These are phyloP conservation scores for Coemansia sp. DNA, from an alignment of 192 early-diverging fungal genomes.

Conservation along the genomic window DNA sequence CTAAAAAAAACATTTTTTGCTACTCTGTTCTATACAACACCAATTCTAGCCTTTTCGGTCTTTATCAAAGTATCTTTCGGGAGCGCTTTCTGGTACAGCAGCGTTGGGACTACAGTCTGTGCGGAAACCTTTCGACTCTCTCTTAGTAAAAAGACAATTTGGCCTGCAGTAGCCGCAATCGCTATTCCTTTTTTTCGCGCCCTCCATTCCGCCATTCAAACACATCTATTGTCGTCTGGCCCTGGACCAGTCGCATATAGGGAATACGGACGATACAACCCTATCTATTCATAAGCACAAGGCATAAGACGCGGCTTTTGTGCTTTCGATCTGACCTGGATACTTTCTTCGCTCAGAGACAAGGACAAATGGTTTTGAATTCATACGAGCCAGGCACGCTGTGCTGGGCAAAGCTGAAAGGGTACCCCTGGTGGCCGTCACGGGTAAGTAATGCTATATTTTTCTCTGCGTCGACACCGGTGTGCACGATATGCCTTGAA, in stretches of 20 bases:
- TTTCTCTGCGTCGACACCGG: not conserved
- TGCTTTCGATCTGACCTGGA: not conserved
- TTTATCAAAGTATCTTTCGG: not conserved
- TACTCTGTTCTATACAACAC: conserved; percentile 2
- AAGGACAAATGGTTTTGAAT: conserved; percentile 39
- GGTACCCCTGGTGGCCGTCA: conserved; percentile 59
- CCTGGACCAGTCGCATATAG: not conserved
- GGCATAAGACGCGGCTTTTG: not conserved
- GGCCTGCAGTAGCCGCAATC: no score
- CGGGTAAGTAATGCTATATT: conserved; percentile 31
- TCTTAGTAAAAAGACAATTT: not conserved
- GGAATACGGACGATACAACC: not conserved
- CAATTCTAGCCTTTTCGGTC: not conserved
- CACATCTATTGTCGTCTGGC: not conserved
- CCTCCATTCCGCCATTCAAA: not conserved
- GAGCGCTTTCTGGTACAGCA: not conserved
- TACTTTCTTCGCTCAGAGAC: not conserved
- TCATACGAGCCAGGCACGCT: conserved; percentile 50
- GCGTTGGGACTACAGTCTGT: not conserved
- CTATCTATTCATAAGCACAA: not conserved
- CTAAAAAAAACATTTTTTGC: not conserved
- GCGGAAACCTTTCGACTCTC: not conserved
- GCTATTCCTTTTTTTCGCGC: not conserved
- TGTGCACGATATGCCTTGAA: no score
- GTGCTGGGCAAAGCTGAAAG: conserved; percentile 58